Base-by-base conservation (phyloP, 1,284 basidiomycete species). In the Schizophyllum commune region DNA sequence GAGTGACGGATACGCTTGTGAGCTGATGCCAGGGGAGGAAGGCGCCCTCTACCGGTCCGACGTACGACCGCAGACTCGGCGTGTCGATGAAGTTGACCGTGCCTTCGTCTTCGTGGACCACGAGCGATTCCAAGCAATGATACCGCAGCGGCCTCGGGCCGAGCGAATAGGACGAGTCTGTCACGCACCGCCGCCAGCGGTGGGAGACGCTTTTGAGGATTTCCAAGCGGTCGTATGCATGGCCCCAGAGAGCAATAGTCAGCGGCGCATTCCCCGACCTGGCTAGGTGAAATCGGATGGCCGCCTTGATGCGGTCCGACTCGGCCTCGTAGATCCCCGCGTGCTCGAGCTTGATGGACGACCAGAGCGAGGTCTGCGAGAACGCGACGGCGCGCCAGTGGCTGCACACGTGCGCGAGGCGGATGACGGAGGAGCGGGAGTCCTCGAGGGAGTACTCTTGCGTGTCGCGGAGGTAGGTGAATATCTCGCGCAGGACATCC, bases 381-480 rank as follows among this genome's bases (percentile, higher is more conserved):
- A 57, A 47, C 4, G 60, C 56, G 2, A 58, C 20, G 21, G 17
- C 1, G 13, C 60, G 15, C 60, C 60, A 61, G 32, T 15, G n/a
- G 1, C 4, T 54, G 22, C 56, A 61, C 4, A 61, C 60, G 39
- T 47, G 39, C 39, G 39, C 17, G 13, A 47, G 17, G 17, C 39
- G 39, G 13, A 47, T 11, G 39, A 8, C 13, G 17, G 39, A 47
- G 39, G 39, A 47, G 39, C 17, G 39, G 17, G 3, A 8, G 17
- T 47, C 39, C 39, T 47, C 39, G 9, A 47, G 39, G 39, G 39
- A 47, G 39, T 47, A 47, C 39, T 47, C 13, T 8, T 47, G 39
- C 13, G 39, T 47, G 39, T 47, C 17, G 13, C 13, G 76, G 73
- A 67, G 76, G 77, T 64, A 72, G 68, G 74, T 76, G 75, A 72